A percentile compares a stretch with the other conserved stretches of the same genome.
Evolutionary conservation across 495 filamentous ascomycete species (phyloP).

Genomic region (Podospora fimiseda): DNA sequence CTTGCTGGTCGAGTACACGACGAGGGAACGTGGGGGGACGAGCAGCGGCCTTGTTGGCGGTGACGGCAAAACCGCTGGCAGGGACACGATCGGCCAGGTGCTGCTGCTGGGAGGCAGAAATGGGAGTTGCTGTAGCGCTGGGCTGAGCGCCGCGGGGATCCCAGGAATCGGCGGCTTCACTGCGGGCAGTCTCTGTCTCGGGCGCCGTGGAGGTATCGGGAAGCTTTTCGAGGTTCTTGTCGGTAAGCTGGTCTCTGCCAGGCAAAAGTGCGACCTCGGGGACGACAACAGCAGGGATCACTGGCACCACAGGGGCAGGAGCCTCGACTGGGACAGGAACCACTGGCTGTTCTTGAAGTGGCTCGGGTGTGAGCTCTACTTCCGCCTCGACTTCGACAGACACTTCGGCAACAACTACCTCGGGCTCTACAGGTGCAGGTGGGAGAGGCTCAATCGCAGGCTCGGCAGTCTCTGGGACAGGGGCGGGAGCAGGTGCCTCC

Average conservation of each 20-base stretch:
- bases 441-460: slow-evolving; percentile 30
- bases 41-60: slow-evolving; percentile 63
- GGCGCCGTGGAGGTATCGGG: slow-evolving; percentile 70
- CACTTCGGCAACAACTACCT: slow-evolving; percentile 28
- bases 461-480: slow-evolving; percentile 26
- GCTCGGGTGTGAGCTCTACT: slow-evolving; percentile 18
- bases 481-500: slow-evolving; percentile 34
- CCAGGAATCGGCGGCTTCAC: slow-evolving; percentile 77
- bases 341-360: slow-evolving; percentile 18
- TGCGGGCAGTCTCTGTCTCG: slow-evolving; percentile 77
- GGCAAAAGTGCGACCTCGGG: slow-evolving; percentile 54
- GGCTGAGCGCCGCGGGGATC: slow-evolving; percentile 54
- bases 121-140: slow-evolving; percentile 48
- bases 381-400: slow-evolving; percentile 28
- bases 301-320: slow-evolving; percentile 19
- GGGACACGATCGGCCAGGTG: slow-evolving; percentile 51
- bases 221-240: slow-evolving; percentile 84
- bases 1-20: slow-evolving; percentile 85
- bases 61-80: slow-evolving; percentile 62
- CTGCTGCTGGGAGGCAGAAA: slow-evolving; percentile 48
- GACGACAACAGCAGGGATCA: slow-evolving; percentile 33
- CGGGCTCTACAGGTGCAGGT: slow-evolving; percentile 22
- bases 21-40: slow-evolving; percentile 74
- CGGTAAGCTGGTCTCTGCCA: slow-evolving; percentile 79
- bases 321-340: slow-evolving; percentile 12